phyloP scores from a whole-genome alignment of 2,329 filamentous ascomycete genomes.

The Cytospora mali region DNA sequence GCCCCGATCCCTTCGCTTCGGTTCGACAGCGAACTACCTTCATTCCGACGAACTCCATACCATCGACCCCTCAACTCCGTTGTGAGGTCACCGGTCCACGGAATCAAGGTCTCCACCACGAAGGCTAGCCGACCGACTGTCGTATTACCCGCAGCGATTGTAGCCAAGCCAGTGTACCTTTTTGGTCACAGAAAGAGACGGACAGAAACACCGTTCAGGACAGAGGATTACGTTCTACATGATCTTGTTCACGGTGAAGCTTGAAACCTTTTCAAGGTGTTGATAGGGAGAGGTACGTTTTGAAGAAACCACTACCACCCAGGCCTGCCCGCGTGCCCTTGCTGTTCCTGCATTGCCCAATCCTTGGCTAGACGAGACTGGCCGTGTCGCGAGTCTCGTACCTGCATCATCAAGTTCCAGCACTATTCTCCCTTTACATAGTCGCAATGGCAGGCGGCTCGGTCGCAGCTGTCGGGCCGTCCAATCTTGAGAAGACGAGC shows the following conservation, averaged over 20 bases:
- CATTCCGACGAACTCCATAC: slow-evolving; percentile 22
- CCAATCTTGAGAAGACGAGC: not conserved
- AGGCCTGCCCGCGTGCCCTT: slow-evolving; percentile 18
- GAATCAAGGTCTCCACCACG: slow-evolving; percentile 14
- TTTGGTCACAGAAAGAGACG: slow-evolving; percentile 22
- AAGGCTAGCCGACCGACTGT: slow-evolving; percentile 5
- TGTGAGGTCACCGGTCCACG: slow-evolving; percentile 22
- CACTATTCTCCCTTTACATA: slow-evolving; percentile 14
- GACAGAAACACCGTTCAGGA: slow-evolving; percentile 16
- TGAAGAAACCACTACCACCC: slow-evolving; percentile 13
- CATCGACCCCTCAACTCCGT: slow-evolving; percentile 20
- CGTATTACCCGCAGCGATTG: slow-evolving; percentile 15
- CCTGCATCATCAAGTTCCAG: slow-evolving; percentile 22
- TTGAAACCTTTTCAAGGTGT: slow-evolving; percentile 30
- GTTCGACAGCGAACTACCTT: slow-evolving; percentile 24
- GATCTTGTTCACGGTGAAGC: slow-evolving; percentile 31
- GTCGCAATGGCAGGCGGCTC: slow-evolving; percentile 4
- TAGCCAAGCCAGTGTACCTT: slow-evolving; percentile 18
- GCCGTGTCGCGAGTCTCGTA: slow-evolving; percentile 12
- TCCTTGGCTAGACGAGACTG: slow-evolving; percentile 1
- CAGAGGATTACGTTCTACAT: slow-evolving; percentile 27
- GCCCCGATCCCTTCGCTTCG: slow-evolving; percentile 41
- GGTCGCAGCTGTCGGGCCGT: slow-evolving; percentile 3
- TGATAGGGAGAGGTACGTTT: slow-evolving; percentile 34
- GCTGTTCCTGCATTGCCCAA: slow-evolving; percentile 6